These are phyloP conservation scores for Rhynchospora pubera DNA, from an alignment of 176 grass and related monocot genomes.

Conservation along the genomic window DNA sequence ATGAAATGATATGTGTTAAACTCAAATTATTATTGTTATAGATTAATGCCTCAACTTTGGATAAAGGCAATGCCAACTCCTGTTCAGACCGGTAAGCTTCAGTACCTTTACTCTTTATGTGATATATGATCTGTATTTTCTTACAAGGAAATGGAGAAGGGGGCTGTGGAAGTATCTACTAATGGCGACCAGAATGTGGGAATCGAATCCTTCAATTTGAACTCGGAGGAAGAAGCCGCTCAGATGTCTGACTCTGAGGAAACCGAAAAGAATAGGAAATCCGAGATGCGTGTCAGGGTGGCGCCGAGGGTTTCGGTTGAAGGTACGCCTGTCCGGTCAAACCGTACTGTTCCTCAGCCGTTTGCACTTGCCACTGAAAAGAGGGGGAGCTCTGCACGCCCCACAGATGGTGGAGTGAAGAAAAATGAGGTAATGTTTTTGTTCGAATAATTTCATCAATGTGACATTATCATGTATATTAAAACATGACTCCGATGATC, in stretches of 20 bases:
- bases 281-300: conserved; percentile 31
- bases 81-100: background rate
- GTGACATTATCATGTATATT: background rate
- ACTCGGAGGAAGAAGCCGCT: conserved; percentile 27
- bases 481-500: background rate
- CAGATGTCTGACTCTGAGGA: conserved; percentile 26
- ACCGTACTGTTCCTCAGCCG: conserved; percentile 40
- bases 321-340: conserved; percentile 30
- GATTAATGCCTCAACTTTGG: background rate
- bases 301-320: conserved; percentile 36
- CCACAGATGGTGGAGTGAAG: conserved; percentile 25
- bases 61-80: background rate
- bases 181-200: conserved; percentile 40
- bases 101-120: conserved; percentile 12
- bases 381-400: conserved; percentile 35
- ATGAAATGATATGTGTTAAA: background rate
- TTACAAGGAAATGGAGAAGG: conserved; percentile 46
- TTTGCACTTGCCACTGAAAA: conserved; percentile 58
- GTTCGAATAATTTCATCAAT: background rate
- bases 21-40: background rate
- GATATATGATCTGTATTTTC: conserved; percentile 20
- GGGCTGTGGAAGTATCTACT: conserved; percentile 43
- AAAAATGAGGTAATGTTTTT: conserved; percentile 12
- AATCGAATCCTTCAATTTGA: conserved; percentile 37
- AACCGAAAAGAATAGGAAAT: conserved; percentile 25